phyloP scores from a whole-genome alignment of 2,329 filamentous ascomycete species.

The Botrytis paeoniae region DNA sequence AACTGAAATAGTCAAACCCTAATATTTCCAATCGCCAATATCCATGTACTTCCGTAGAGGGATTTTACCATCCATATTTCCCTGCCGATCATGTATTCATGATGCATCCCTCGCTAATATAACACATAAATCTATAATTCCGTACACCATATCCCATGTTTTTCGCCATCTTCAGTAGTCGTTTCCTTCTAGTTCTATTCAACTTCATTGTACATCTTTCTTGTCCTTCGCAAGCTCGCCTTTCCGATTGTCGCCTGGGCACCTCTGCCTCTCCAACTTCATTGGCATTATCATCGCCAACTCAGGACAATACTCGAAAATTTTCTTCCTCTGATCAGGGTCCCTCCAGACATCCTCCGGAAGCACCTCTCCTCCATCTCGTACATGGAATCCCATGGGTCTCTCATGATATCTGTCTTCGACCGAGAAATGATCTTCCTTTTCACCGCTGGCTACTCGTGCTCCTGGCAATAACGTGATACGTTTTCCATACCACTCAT shows the following conservation, averaged over 20 bases:
- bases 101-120: background rate
- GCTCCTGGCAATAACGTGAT: slow-evolving; percentile 48
- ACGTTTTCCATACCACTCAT: slow-evolving; percentile 54
- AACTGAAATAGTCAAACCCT: too few relatives aligned
- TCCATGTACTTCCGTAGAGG: background rate
- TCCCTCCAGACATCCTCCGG: slow-evolving; percentile 48
- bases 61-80: background rate
- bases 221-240: background rate
- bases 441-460: slow-evolving; percentile 44
- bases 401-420: slow-evolving; percentile 49
- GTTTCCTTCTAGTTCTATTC: background rate
- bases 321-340: slow-evolving; percentile 43
- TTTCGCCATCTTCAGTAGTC: too few relatives aligned
- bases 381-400: slow-evolving; percentile 55
- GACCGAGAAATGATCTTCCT: slow-evolving; percentile 47
- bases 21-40: background rate
- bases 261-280: slow-evolving; percentile 45
- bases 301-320: slow-evolving; percentile 57
- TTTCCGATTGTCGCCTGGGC: slow-evolving; percentile 11
- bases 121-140: background rate
- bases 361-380: slow-evolving; percentile 44
- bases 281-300: slow-evolving; percentile 55
- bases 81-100: background rate
- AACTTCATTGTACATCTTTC: background rate
- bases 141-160: background rate